Conservation (phyloP, 805 yeast genomes). For the Geotrichum ghanense region DNA sequence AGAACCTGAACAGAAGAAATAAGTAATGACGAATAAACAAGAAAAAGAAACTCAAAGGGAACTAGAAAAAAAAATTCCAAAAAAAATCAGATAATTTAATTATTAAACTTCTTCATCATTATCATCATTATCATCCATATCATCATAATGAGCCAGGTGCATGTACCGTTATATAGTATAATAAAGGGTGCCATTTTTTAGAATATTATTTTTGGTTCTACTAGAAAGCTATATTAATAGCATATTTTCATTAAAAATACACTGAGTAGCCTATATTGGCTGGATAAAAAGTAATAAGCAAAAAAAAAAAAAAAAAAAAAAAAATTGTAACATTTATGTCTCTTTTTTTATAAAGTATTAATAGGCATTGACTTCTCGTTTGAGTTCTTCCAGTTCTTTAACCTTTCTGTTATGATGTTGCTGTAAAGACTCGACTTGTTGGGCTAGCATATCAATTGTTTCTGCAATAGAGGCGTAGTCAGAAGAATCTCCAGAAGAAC, state of each 20-base stretch:
- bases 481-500: slow-evolving; percentile 11
- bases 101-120: neutral
- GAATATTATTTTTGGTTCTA: too few species aligned
- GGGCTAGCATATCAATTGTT: slow-evolving; percentile 58
- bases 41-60: neutral
- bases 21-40: slow-evolving; percentile 5
- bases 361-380: slow-evolving; percentile 17
- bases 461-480: slow-evolving; percentile 29
- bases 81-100: neutral
- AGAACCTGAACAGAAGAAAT: slow-evolving; percentile 33
- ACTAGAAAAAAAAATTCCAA: neutral
- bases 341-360: too few species aligned
- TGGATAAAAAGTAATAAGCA: too few species aligned
- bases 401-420: slow-evolving; percentile 53
- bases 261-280: too few species aligned
- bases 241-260: too few species aligned
- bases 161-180: neutral
- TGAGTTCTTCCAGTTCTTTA: slow-evolving; percentile 42
- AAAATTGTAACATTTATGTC: too few species aligned
- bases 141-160: slow-evolving; percentile 1
- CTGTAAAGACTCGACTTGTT: slow-evolving; percentile 65
- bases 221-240: too few species aligned
- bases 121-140: neutral
- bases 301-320: too few species aligned
- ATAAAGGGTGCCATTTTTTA: neutral